A percentile compares a stretch with the other conserved stretches of the same genome.
phyloP scores from a whole-genome alignment of 2,329 filamentous ascomycete species.

The Phyllosticta paracitricarpa region DNA sequence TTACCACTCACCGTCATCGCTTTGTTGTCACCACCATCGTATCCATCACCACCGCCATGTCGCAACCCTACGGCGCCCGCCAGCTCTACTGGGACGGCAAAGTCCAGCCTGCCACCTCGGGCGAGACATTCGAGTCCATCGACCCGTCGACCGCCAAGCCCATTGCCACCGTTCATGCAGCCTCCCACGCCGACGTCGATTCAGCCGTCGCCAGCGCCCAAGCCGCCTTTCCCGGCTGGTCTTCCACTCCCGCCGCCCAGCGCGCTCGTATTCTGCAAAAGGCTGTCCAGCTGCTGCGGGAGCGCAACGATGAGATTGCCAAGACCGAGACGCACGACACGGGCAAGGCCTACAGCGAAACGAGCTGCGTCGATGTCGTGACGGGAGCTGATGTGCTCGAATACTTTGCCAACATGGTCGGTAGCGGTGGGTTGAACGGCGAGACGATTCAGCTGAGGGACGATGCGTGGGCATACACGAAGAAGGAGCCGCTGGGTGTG shows the following conservation, averaged over 20 bases:
- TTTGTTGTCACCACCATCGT: not conserved
- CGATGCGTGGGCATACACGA: slow-evolving; percentile 74
- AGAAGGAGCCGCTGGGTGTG: slow-evolving; percentile 71
- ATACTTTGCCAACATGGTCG: slow-evolving; percentile 74
- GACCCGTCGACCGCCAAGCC: slow-evolving; percentile 62
- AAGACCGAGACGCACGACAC: slow-evolving; percentile 74
- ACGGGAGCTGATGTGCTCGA: slow-evolving; percentile 80
- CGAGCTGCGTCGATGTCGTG: slow-evolving; percentile 69
- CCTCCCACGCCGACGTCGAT: slow-evolving; percentile 58
- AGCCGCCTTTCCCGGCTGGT: slow-evolving; percentile 66
- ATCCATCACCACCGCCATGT: slow-evolving; percentile 15
- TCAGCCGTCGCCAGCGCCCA: slow-evolving; percentile 61
- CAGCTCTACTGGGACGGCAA: slow-evolving; percentile 70
- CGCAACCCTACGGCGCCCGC: slow-evolving; percentile 39
- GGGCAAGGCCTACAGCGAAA: slow-evolving; percentile 78
- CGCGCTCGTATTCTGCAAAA: slow-evolving; percentile 69
- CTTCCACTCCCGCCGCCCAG: slow-evolving; percentile 60
- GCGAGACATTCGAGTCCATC: slow-evolving; percentile 58
- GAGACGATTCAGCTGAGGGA: slow-evolving; percentile 65
- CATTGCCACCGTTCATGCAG: slow-evolving; percentile 61
- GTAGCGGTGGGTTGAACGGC: slow-evolving; percentile 68
- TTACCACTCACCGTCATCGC: not conserved
- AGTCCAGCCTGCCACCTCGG: slow-evolving; percentile 49
- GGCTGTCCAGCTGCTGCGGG: slow-evolving; percentile 62
- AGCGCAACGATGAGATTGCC: slow-evolving; percentile 71